Percentiles rank a stretch among this genome's conserved stretches.
These are phyloP conservation scores for Schizochytrium sp. DNA, from an alignment of 108 stramenopile species.

Conservation along the genomic window DNA sequence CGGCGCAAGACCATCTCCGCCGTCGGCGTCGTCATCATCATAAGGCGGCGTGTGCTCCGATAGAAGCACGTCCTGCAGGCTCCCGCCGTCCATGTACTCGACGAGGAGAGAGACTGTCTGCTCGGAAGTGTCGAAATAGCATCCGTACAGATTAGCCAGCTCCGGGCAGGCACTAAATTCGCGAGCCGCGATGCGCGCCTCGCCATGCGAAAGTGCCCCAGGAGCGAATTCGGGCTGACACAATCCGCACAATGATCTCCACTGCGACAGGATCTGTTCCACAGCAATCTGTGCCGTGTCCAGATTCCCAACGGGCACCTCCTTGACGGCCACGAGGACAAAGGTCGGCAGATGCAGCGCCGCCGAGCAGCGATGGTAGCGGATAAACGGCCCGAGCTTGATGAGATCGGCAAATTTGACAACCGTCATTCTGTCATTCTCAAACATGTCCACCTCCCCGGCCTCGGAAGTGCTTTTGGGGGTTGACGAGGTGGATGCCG, in stretches of 20 bases:
- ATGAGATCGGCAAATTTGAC: not conserved
- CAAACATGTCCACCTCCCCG: not conserved
- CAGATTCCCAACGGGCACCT: not conserved
- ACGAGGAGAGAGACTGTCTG: not conserved
- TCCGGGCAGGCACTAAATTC: not conserved
- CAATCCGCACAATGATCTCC: not conserved
- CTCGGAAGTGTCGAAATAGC: not conserved
- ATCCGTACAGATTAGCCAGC: not conserved
- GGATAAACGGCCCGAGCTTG: not conserved
- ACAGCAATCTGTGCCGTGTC: not conserved
- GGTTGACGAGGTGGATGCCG: not conserved
- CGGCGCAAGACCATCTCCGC: not conserved
- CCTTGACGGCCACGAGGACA: not conserved
- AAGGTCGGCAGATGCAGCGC: constrained; percentile 15
- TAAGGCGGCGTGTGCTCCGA: not conserved
- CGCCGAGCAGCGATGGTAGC: not conserved
- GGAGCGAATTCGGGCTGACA: not conserved
- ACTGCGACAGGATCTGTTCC: not conserved
- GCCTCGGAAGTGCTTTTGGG: not conserved
- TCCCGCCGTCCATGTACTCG: constrained; percentile 14
- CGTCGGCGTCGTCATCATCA: not conserved
- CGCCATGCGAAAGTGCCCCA: not conserved
- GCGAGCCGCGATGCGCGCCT: not conserved
- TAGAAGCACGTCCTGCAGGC: not conserved
- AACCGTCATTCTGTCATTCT: not conserved